A percentile compares a stretch with the other conserved stretches of the same genome.
phyloP scores from a whole-genome alignment of 1,284 basidiomycete species.

The Puccinia hordei region DNA sequence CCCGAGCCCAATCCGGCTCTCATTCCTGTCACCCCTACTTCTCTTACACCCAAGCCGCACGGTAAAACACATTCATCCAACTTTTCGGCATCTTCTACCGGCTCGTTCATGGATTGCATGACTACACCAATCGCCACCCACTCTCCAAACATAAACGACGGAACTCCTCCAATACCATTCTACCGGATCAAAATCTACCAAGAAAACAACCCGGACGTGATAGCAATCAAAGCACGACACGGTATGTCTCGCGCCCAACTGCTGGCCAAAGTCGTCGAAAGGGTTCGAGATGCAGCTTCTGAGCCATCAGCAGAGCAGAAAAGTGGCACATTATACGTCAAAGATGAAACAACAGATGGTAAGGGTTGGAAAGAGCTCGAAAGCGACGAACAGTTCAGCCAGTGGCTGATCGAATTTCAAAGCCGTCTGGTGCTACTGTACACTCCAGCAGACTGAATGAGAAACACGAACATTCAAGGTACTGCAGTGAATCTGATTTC shows the following conservation, averaged over 20 bases:
- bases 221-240: conserved; percentile 97
- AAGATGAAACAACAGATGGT: conserved; percentile 3
- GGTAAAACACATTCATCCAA: conserved; percentile 47
- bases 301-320: neutral
- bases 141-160: conserved; percentile 62
- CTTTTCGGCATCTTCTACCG: conserved; percentile 53
- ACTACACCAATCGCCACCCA: conserved; percentile 5
- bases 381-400: conserved; percentile 24
- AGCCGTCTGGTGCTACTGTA: conserved; percentile 2
- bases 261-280: conserved; percentile 83
- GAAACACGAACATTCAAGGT: neutral
- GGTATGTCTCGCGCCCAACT: conserved; percentile 79
- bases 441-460: conserved; percentile 3
- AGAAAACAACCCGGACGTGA: conserved; percentile 83
- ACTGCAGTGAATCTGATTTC: neutral
- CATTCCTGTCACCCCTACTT: conserved; percentile 42
- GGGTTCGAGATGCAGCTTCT: conserved; percentile 62
- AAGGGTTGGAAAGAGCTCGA: neutral
- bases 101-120: conserved; percentile 51
- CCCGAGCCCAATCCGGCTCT: neutral
- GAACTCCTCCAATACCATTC: conserved; percentile 71
- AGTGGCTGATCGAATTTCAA: conserved; percentile 29
- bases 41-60: conserved; percentile 49
- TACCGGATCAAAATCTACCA: conserved; percentile 99
- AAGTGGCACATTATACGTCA: conserved; percentile 14